Evolutionary conservation across 257 asterid species (phyloP).

Genomic region (Ophiorrhiza pumila): DNA sequence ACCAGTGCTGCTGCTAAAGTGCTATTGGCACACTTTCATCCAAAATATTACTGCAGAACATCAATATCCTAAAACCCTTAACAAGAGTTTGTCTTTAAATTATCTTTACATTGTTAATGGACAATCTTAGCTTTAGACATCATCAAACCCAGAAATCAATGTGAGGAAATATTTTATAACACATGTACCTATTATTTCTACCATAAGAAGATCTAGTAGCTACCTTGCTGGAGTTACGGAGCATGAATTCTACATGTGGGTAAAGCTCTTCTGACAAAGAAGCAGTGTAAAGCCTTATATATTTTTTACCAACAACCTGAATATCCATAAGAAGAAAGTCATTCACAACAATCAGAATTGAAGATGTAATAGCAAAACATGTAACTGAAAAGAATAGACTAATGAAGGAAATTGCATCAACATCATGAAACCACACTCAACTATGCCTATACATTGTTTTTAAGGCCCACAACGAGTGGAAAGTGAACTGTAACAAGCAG

Average conservation of each 20-base stretch:
- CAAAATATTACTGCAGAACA: neutral
- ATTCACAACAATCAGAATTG: neutral
- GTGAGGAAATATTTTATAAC: neutral
- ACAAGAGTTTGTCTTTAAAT: neutral
- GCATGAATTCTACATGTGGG: slow-evolving; percentile 70
- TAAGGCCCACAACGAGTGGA: neutral
- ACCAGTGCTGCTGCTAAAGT: neutral
- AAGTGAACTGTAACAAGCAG: neutral
- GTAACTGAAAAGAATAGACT: neutral
- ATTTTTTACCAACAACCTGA: slow-evolving; percentile 58
- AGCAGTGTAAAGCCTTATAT: slow-evolving; percentile 59
- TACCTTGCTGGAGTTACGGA: slow-evolving; percentile 94
- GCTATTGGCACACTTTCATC: neutral
- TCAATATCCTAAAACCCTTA: neutral
- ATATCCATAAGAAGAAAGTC: slow-evolving; percentile 6
- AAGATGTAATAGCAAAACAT: neutral
- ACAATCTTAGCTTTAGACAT: neutral
- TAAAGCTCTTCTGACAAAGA: slow-evolving; percentile 54
- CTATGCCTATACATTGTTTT: neutral
- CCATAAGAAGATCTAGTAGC: slow-evolving; percentile 7
- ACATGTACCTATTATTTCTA: neutral
- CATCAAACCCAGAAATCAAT: neutral
- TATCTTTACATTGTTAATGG: neutral
- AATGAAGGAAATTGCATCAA: neutral
- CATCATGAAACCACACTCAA: neutral